phyloP scores from a whole-genome alignment of 1,284 basidiomycete genomes.

The Ceratobasidium sp. region DNA sequence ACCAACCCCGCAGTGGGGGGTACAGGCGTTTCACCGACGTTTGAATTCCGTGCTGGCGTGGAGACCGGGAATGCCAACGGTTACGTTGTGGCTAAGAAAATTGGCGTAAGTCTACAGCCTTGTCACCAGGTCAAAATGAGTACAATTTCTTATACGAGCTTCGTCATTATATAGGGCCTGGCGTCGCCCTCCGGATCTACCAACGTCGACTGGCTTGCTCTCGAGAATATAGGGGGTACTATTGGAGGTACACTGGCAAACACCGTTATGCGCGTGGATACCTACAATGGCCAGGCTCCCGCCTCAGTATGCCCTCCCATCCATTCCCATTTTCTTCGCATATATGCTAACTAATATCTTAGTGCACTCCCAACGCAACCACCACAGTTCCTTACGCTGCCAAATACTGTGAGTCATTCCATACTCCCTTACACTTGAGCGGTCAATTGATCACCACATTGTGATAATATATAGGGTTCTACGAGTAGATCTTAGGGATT shows the following conservation, averaged over 20 bases:
- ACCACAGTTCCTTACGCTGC: background rate
- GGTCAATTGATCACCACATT: background rate
- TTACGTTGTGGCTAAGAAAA: background rate
- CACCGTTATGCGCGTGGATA: constrained; percentile 17
- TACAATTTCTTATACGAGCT: background rate
- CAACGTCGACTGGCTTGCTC: constrained; percentile 32
- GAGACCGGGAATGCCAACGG: background rate
- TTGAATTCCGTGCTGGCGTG: constrained; percentile 7
- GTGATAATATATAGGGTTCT: constrained; percentile 9
- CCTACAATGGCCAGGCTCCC: constrained; percentile 26
- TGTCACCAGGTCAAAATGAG: background rate
- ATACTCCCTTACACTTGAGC: background rate
- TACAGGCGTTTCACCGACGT: background rate
- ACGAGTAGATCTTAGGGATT: too few relatives aligned
- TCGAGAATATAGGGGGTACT: constrained; percentile 8
- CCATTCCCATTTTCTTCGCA: background rate
- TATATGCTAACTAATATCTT: background rate
- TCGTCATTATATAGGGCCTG: background rate
- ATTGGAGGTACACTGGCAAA: constrained; percentile 3
- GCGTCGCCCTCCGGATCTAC: constrained; percentile 17
- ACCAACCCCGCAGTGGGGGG: background rate
- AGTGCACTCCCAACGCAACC: background rate
- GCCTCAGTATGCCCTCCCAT: background rate
- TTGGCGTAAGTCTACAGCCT: background rate
- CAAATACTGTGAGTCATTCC: constrained; percentile 9